These are phyloP conservation scores for Pseudonitzschia delicatissima DNA, from an alignment of 108 stramenopile genomes.

Conservation along the genomic window DNA sequence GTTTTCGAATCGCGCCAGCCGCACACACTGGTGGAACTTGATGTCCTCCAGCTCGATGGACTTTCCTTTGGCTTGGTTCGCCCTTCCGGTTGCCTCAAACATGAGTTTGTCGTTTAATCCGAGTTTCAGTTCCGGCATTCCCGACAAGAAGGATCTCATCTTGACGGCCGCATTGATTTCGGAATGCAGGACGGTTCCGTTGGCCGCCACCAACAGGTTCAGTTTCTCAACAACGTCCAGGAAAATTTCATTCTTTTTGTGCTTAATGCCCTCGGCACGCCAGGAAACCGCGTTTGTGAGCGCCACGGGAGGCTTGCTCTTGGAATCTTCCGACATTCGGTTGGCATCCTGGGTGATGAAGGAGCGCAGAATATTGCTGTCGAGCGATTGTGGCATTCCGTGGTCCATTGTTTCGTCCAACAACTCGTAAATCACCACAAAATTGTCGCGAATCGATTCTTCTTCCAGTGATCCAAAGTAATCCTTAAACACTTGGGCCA, in stretches of 20 bases:
- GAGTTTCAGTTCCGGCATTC: conserved; percentile 99
- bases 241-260: conserved; percentile 99
- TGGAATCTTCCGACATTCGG: conserved; percentile 82
- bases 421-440: conserved; percentile 98
- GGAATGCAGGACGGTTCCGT: conserved; percentile 93
- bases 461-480: conserved; percentile 98
- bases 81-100: conserved; percentile 83
- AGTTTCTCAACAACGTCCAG: conserved; percentile 99
- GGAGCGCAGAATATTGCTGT: conserved; percentile 83
- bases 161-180: conserved; percentile 91
- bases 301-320: conserved; percentile 91
- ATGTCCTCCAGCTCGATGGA: conserved; percentile 99
- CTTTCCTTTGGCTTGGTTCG: conserved; percentile 73
- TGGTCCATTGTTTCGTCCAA: conserved; percentile 99
- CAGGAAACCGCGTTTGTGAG: conserved; percentile 98
- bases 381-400: conserved; percentile 93
- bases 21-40: conserved; percentile 99
- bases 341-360: conserved; percentile 96
- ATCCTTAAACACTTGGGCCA: conserved; percentile 93
- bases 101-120: conserved; percentile 99
- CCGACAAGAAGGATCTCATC: conserved; percentile 95
- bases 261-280: conserved; percentile 98
- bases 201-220: conserved; percentile 95
- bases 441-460: conserved; percentile 98
- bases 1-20: conserved; percentile 97